Conservation (phyloP, 2,329 filamentous ascomycete genomes). For the Verticillium nonalfalfae region DNA sequence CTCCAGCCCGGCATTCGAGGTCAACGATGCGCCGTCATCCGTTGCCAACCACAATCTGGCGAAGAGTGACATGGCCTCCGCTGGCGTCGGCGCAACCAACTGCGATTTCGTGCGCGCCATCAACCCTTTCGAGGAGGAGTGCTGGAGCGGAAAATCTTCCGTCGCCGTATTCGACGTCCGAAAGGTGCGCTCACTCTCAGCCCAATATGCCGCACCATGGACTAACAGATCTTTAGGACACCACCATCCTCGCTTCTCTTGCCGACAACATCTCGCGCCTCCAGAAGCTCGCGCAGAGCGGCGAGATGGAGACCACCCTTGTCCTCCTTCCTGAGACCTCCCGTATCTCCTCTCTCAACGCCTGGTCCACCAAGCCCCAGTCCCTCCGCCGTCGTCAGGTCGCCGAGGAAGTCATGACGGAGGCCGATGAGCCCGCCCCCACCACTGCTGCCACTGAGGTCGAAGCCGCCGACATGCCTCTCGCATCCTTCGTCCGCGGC, state of each 20-base stretch:
- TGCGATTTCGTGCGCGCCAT: conserved; percentile 32
- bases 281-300: conserved; percentile 34
- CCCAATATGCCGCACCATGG: background rate
- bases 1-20: conserved; percentile 41
- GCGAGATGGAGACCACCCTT: conserved; percentile 50
- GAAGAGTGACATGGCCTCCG: conserved; percentile 31
- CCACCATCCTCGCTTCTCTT: conserved; percentile 34
- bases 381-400: conserved; percentile 43
- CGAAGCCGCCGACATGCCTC: conserved; percentile 8
- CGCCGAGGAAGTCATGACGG: conserved; percentile 38
- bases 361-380: conserved; percentile 32
- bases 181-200: conserved; percentile 26
- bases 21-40: conserved; percentile 36
- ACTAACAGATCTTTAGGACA: conserved; percentile 21
- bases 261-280: conserved; percentile 37
- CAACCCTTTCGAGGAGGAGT: conserved; percentile 34
- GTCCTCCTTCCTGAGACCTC: conserved; percentile 46
- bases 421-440: conserved; percentile 14
- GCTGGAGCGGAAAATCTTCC: conserved; percentile 37
- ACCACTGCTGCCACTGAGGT: conserved; percentile 7
- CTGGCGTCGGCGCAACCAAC: conserved; percentile 26
- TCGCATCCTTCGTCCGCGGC: conserved; percentile 20
- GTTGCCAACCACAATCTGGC: conserved; percentile 35
- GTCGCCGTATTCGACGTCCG: conserved; percentile 36
- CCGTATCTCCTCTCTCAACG: conserved; percentile 25